phyloP scores from a whole-genome alignment of 805 yeast genomes.

The Candida morakotiae region DNA sequence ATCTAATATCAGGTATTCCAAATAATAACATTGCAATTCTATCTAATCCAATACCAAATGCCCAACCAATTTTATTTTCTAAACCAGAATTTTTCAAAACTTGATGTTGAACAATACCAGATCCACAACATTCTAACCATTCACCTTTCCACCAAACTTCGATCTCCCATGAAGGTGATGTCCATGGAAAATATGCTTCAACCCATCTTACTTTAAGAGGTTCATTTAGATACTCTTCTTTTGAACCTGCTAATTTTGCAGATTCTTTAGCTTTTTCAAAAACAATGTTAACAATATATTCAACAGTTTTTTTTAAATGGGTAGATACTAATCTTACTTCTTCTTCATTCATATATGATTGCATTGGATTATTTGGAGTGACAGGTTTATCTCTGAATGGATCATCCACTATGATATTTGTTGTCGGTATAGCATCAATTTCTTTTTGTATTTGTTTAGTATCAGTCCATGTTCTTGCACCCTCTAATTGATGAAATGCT shows the following conservation, averaged over 20 bases:
- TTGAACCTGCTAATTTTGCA: constrained; percentile 56
- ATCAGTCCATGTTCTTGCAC: constrained; percentile 79
- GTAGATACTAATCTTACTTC: constrained; percentile 67
- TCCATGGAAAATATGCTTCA: constrained; percentile 96
- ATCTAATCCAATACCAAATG: constrained; percentile 94
- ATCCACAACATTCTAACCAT: constrained; percentile 96
- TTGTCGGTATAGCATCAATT: constrained; percentile 59
- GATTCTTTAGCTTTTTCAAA: constrained; percentile 68
- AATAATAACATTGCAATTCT: constrained; percentile 93
- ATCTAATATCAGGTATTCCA: constrained; percentile 91
- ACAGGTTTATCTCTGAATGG: constrained; percentile 45
- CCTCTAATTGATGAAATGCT: constrained; percentile 97
- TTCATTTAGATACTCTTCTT: constrained; percentile 55
- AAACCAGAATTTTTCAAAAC: constrained; percentile 74
- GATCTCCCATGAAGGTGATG: constrained; percentile 96
- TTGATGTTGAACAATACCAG: constrained; percentile 82
- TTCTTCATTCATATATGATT: constrained; percentile 62
- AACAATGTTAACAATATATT: constrained; percentile 75
- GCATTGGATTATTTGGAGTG: constrained; percentile 71
- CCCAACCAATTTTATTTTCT: constrained; percentile 81
- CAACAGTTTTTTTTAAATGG: constrained; percentile 85
- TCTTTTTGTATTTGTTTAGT: constrained; percentile 41
- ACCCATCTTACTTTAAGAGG: constrained; percentile 92
- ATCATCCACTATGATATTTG: constrained; percentile 76
- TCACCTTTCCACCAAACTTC: constrained; percentile 99